phyloP scores from a whole-genome alignment of 371 early-diverging fungal genomes.

The Parasitella parasitica region DNA sequence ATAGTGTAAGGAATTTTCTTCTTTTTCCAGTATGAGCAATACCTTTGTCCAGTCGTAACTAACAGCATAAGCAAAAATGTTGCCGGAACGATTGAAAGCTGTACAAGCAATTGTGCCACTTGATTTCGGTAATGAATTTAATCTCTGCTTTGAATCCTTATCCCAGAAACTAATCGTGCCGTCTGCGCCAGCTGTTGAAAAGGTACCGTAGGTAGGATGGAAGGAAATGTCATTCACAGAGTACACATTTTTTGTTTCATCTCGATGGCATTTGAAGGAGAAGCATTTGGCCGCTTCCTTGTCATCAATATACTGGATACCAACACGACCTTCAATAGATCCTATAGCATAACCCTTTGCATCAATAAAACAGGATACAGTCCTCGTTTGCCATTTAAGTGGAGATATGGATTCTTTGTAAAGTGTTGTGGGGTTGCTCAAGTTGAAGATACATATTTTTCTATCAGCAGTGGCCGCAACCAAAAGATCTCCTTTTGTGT shows the following conservation, averaged over 20 bases:
- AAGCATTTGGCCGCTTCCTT: constrained; percentile 74
- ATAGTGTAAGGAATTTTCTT: neutral
- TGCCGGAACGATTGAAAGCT: constrained; percentile 83
- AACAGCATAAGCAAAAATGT: constrained; percentile 90
- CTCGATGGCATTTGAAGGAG: constrained; percentile 94
- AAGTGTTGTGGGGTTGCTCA: constrained; percentile 69
- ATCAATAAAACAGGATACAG: constrained; percentile 74
- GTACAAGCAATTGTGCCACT: constrained; percentile 75
- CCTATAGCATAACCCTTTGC: constrained; percentile 87
- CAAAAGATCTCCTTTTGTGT: constrained; percentile 43
- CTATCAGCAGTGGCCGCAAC: constrained; percentile 49
- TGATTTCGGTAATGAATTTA: constrained; percentile 61
- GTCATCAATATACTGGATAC: constrained; percentile 85
- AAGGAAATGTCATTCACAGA: constrained; percentile 82
- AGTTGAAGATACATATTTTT: constrained; percentile 73
- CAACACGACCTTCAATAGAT: constrained; percentile 90
- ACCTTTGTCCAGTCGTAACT: constrained; percentile 98
- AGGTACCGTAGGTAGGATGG: constrained; percentile 88
- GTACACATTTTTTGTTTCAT: constrained; percentile 68
- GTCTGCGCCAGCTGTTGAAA: constrained; percentile 91
- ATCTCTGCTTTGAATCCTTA: constrained; percentile 82
- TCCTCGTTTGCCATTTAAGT: constrained; percentile 84
- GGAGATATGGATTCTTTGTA: constrained; percentile 57
- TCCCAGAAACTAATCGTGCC: constrained; percentile 93
- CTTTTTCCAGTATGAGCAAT: neutral